Conservation (phyloP, 2,329 filamentous ascomycete genomes). For the Arachnomyces sp. region DNA sequence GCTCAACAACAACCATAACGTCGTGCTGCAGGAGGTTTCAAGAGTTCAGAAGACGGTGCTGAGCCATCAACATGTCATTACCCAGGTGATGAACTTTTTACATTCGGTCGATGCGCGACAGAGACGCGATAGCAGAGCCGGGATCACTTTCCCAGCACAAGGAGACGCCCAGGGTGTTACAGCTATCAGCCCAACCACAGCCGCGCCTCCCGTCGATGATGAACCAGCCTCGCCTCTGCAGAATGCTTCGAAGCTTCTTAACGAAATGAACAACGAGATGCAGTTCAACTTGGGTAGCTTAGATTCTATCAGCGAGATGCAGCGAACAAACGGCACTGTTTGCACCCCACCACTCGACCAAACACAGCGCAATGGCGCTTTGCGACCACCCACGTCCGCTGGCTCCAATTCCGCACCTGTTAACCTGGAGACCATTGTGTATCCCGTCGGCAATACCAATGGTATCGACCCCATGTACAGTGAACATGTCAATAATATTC, state of each 20-base stretch:
- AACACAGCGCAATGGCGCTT: slow-evolving; percentile 35
- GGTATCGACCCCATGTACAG: slow-evolving; percentile 92
- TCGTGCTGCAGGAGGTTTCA: slow-evolving; percentile 56
- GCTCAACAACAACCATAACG: slow-evolving; percentile 57
- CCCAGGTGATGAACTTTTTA: slow-evolving; percentile 61
- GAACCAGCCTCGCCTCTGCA: slow-evolving; percentile 59
- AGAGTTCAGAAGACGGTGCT: slow-evolving; percentile 62
- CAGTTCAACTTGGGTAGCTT: slow-evolving; percentile 56
- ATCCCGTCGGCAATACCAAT: slow-evolving; percentile 81
- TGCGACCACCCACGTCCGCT: slow-evolving; percentile 35
- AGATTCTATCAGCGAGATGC: slow-evolving; percentile 55
- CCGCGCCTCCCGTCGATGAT: slow-evolving; percentile 46
- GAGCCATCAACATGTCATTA: slow-evolving; percentile 63
- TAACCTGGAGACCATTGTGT: slow-evolving; percentile 64
- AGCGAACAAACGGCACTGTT: slow-evolving; percentile 47
- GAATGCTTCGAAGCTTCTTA: slow-evolving; percentile 58
- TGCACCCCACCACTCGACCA: slow-evolving; percentile 51
- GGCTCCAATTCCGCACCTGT: slow-evolving; percentile 45
- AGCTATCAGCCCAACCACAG: slow-evolving; percentile 39
- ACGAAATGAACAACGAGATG: slow-evolving; percentile 56
- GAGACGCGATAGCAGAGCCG: slow-evolving; percentile 50
- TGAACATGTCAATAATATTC: slow-evolving; percentile 90
- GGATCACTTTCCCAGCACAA: slow-evolving; percentile 34
- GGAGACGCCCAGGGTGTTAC: slow-evolving; percentile 29
- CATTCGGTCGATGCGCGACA: slow-evolving; percentile 57